Evolutionary conservation across 1,284 basidiomycete genomes (phyloP).

Genomic region (Sporisorium exsertum): DNA sequence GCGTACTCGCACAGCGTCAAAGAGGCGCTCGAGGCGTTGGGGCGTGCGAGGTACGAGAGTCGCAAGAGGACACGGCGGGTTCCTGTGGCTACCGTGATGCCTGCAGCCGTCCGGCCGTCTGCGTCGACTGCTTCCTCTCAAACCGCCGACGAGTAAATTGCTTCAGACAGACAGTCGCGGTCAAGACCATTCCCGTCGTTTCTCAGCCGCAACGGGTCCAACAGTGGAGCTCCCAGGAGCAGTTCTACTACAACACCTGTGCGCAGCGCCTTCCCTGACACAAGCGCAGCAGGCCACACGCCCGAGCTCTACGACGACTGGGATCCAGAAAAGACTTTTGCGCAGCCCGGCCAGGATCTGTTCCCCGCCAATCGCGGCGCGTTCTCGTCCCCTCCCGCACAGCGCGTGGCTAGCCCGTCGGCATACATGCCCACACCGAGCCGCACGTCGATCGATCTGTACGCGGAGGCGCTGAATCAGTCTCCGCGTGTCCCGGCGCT

Average conservation of each 20-base stretch:
- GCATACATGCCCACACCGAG: conserved; percentile 9
- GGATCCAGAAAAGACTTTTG: conserved; percentile 49
- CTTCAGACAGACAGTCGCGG: conserved; percentile 16
- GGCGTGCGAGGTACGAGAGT: conserved; percentile 42
- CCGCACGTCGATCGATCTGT: conserved; percentile 33
- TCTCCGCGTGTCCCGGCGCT: conserved; percentile 13
- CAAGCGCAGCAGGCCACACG: conserved; percentile 7
- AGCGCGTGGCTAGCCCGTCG: conserved; percentile 24
- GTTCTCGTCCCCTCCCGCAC: conserved; percentile 25
- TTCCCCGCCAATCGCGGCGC: conserved; percentile 22
- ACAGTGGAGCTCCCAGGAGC: conserved; percentile 14
- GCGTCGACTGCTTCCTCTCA: not conserved
- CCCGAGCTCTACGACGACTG: conserved; percentile 33
- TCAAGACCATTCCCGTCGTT: conserved; percentile 30
- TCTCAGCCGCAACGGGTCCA: conserved; percentile 24
- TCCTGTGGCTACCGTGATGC: conserved; percentile 21
- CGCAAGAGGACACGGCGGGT: conserved; percentile 32
- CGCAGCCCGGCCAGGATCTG: conserved; percentile 42
- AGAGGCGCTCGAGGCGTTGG: conserved; percentile 54
- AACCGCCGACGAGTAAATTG: conserved; percentile 15
- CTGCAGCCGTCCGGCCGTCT: conserved; percentile 8
- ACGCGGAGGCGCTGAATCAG: conserved; percentile 29
- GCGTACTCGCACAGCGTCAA: conserved; percentile 74
- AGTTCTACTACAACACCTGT: conserved; percentile 25
- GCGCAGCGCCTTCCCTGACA: conserved; percentile 17